A percentile compares a stretch with the other conserved stretches of the same genome.
Conservation (phyloP, 2,329 filamentous ascomycete species). For the Fusarium staphyleae region DNA sequence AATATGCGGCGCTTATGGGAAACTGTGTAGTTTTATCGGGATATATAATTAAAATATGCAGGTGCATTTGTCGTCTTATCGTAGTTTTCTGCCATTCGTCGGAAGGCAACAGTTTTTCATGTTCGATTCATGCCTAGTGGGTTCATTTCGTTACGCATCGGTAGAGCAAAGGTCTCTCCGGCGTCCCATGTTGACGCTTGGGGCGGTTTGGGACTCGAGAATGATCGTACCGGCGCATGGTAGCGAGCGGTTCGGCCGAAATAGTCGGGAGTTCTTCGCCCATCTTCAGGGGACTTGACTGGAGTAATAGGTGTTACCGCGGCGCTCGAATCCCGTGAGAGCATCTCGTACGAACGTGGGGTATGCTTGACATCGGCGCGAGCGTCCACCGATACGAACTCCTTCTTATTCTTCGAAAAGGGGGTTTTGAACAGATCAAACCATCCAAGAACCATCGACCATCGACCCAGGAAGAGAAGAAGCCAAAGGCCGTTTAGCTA, state of each 20-base stretch:
- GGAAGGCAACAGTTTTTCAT: conserved; percentile 42
- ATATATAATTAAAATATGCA: conserved; percentile 19
- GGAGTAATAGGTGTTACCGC: conserved; percentile 60
- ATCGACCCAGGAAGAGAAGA: conserved; percentile 79
- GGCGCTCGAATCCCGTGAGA: conserved; percentile 64
- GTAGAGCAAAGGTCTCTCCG: conserved; percentile 49
- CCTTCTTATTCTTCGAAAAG: conserved; percentile 65
- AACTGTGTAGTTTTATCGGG: neutral
- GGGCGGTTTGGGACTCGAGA: conserved; percentile 62
- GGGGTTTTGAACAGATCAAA: conserved; percentile 64
- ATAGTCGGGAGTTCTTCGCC: conserved; percentile 61
- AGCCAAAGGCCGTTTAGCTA: conserved; percentile 87
- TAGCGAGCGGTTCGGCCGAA: conserved; percentile 63
- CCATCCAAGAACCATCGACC: conserved; percentile 89
- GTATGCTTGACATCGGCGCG: conserved; percentile 67
- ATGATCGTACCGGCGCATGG: conserved; percentile 61
- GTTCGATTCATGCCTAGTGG: conserved; percentile 65
- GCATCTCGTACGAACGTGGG: conserved; percentile 81
- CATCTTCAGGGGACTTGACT: conserved; percentile 47
- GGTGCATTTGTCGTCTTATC: conserved; percentile 13
- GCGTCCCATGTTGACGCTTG: conserved; percentile 52
- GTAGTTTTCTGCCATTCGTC: conserved; percentile 9
- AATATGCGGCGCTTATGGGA: neutral
- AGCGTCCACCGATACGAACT: conserved; percentile 91
- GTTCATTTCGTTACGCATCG: conserved; percentile 54